Evolutionary conservation across 2,329 filamentous ascomycete species (phyloP).

Genomic region (Scorias spongiosa): DNA sequence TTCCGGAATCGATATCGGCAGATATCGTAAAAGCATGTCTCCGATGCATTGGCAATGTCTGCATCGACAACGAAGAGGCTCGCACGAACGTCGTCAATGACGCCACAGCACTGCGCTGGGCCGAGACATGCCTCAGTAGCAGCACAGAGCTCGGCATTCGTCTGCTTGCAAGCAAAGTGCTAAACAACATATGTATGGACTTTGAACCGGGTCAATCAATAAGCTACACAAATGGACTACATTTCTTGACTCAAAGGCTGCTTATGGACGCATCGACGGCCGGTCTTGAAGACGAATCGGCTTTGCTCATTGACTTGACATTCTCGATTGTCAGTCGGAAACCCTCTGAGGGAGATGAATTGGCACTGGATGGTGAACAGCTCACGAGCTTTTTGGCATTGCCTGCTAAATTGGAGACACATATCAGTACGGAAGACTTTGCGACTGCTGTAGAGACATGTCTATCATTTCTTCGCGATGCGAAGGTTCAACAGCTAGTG

Average conservation of each 20-base stretch:
- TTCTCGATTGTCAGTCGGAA: slow-evolving; percentile 15
- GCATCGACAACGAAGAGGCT: slow-evolving; percentile 15
- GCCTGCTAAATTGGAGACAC: neutral
- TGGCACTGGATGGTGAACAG: neutral
- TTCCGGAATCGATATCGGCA: neutral
- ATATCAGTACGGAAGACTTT: slow-evolving; percentile 7
- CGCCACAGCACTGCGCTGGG: slow-evolving; percentile 14
- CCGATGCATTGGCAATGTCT: slow-evolving; percentile 19
- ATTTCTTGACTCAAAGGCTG: neutral
- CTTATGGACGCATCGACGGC: neutral
- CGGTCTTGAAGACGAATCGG: neutral
- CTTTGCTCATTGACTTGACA: slow-evolving; percentile 9
- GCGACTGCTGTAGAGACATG: slow-evolving; percentile 11
- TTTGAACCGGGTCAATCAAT: slow-evolving; percentile 3
- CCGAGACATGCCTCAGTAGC: slow-evolving; percentile 5
- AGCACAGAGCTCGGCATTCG: slow-evolving; percentile 7
- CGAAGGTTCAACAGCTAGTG: slow-evolving; percentile 10
- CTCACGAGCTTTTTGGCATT: neutral
- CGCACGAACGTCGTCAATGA: slow-evolving; percentile 10
- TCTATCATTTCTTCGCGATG: slow-evolving; percentile 13
- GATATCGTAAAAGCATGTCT: slow-evolving; percentile 2
- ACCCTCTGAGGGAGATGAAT: neutral
- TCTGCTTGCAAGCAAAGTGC: slow-evolving; percentile 18
- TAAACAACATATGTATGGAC: slow-evolving; percentile 30
- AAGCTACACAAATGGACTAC: neutral